phyloP scores from a whole-genome alignment of 371 early-diverging fungal genomes.

The Parasitella parasitica region DNA sequence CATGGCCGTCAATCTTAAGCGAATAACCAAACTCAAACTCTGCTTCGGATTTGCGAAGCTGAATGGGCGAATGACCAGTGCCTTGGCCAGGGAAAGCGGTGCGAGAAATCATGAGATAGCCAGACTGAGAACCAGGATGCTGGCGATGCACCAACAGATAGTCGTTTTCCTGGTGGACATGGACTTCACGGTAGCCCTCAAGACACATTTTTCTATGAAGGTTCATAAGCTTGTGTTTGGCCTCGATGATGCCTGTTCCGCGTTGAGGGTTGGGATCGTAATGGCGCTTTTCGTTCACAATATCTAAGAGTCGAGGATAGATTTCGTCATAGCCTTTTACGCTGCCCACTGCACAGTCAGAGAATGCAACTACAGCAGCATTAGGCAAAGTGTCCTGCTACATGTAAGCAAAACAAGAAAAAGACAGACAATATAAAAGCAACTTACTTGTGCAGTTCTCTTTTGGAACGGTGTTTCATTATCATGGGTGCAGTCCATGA shows the following conservation, averaged over 20 bases:
- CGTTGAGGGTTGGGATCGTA: conserved; percentile 62
- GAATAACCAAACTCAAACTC: conserved; percentile 55
- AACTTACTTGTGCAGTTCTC: conserved; percentile 56
- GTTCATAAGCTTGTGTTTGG: conserved; percentile 72
- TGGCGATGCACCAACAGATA: conserved; percentile 90
- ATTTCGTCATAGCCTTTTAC: conserved; percentile 97
- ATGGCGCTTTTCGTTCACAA: conserved; percentile 83
- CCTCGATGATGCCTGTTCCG: conserved; percentile 60
- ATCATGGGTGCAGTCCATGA: conserved; percentile 99
- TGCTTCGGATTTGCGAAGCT: conserved; percentile 61
- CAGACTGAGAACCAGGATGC: conserved; percentile 87
- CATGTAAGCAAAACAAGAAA: conserved; percentile 6
- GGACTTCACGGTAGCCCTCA: conserved; percentile 84
- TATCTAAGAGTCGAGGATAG: conserved; percentile 80
- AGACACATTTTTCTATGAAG: conserved; percentile 82
- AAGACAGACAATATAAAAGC: background rate
- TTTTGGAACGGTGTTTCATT: conserved; percentile 95
- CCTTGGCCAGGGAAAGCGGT: conserved; percentile 70
- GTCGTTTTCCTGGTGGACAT: conserved; percentile 93
- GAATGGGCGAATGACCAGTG: conserved; percentile 57
- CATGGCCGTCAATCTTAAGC: conserved; percentile 38
- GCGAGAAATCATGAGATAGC: conserved; percentile 87
- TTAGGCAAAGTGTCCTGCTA: conserved; percentile 81
- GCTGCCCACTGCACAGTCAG: conserved; percentile 89
- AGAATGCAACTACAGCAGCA: conserved; percentile 89